phyloP scores from a whole-genome alignment of 192 early-diverging fungal species.

The Chytriomyces sp. region DNA sequence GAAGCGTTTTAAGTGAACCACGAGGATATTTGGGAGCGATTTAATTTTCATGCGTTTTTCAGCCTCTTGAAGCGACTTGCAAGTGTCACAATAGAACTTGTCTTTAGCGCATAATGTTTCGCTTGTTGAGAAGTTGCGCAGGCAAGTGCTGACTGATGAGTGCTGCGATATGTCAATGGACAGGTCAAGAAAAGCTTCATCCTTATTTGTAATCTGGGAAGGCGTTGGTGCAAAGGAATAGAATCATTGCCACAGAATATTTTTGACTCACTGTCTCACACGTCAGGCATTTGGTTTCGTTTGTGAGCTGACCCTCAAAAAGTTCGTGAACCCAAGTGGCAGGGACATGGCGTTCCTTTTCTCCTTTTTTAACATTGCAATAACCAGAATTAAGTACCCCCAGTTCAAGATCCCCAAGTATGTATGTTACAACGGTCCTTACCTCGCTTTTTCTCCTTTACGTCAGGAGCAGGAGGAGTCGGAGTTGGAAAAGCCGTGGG shows the following conservation, averaged over 20 bases:
- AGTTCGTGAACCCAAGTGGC: conserved; percentile 92
- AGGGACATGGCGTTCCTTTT: conserved; percentile 14
- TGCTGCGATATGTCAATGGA: conserved; percentile 97
- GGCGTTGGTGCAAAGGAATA: background rate
- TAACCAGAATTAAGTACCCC: background rate
- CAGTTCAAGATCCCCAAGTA: background rate
- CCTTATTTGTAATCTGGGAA: conserved; percentile 78
- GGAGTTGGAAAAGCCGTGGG: conserved; percentile 10
- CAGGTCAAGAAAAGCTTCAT: conserved; percentile 94
- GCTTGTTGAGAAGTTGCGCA: conserved; percentile 89
- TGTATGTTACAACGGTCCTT: background rate
- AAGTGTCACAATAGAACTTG: conserved; percentile 97
- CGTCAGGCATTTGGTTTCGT: conserved; percentile 96
- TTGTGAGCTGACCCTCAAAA: conserved; percentile 93
- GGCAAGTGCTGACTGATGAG: conserved; percentile 90
- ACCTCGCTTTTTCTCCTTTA: background rate
- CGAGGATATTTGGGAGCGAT: conserved; percentile 89
- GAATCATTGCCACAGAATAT: background rate
- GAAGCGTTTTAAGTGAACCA: conserved; percentile 95
- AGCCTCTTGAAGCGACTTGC: conserved; percentile 94
- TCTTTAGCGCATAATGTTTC: conserved; percentile 95
- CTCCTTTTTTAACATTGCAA: background rate
- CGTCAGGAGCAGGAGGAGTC: background rate
- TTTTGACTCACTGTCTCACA: conserved; percentile 78
- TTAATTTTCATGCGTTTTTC: conserved; percentile 97